These are phyloP conservation scores for Solanum commersonii DNA, from an alignment of 257 asterid genomes.

Conservation along the genomic window DNA sequence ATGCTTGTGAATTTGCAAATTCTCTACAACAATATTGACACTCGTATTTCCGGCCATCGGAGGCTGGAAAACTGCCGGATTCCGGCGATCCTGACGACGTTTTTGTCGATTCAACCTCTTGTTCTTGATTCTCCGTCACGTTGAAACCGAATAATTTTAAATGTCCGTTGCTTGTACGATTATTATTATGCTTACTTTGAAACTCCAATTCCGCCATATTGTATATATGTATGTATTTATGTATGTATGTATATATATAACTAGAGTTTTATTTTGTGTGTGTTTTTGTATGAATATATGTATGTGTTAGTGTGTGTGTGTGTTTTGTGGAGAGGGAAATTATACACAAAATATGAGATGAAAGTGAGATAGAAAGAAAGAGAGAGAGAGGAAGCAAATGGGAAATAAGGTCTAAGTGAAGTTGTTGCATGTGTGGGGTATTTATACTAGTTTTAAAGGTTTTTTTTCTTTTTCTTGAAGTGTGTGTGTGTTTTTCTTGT, in stretches of 20 bases:
- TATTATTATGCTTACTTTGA: constrained; percentile 33
- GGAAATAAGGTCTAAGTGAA: constrained; percentile 13
- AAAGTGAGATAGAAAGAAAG: constrained; percentile 8
- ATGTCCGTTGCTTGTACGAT: constrained; percentile 22
- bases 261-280: background rate
- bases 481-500: background rate
- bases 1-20: constrained; percentile 90
- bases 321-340: background rate
- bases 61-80: constrained; percentile 20
- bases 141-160: constrained; percentile 82
- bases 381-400: constrained; percentile 1
- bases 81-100: constrained; percentile 38
- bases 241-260: background rate
- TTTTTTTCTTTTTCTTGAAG: background rate
- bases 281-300: background rate
- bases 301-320: background rate
- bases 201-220: constrained; percentile 60
- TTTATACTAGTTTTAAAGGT: constrained; percentile 40
- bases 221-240: background rate
- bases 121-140: constrained; percentile 42
- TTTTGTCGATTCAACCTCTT: constrained; percentile 33
- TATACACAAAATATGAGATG: background rate
- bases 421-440: constrained; percentile 64
- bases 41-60: constrained; percentile 87
- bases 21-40: constrained; percentile 95